These are phyloP conservation scores for Falciphora oryzae DNA, from an alignment of 2,329 filamentous ascomycete species.

Conservation along the genomic window DNA sequence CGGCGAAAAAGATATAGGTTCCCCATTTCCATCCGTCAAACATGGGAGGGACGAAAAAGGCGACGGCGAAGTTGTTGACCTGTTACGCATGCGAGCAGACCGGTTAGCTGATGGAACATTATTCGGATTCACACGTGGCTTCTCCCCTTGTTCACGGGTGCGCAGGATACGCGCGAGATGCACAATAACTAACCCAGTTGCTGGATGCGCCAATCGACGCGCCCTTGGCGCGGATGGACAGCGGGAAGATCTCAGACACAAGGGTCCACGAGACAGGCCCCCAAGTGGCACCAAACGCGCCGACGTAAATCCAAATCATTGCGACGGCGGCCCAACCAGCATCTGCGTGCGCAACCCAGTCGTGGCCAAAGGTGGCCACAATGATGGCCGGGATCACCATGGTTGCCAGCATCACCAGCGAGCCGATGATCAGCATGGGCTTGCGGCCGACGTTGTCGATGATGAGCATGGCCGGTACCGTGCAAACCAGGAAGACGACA, in stretches of 20 bases:
- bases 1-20: slow-evolving; percentile 53
- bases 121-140: background rate
- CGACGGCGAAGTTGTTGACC: slow-evolving; percentile 40
- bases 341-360: slow-evolving; percentile 49
- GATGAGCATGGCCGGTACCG: slow-evolving; percentile 15
- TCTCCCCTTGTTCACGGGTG: too few relatives aligned
- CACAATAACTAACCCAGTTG: slow-evolving; percentile 28
- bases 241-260: slow-evolving; percentile 31
- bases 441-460: slow-evolving; percentile 15
- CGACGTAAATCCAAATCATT: slow-evolving; percentile 70
- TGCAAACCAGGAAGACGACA: slow-evolving; percentile 39
- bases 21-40: slow-evolving; percentile 37
- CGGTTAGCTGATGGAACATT: background rate
- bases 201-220: slow-evolving; percentile 35
- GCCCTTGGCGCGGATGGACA: slow-evolving; percentile 32
- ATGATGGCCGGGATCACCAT: background rate
- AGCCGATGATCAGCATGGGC: slow-evolving; percentile 17
- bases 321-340: slow-evolving; percentile 64
- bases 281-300: slow-evolving; percentile 26
- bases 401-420: slow-evolving; percentile 1
- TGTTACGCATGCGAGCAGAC: background rate
- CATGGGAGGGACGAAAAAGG: slow-evolving; percentile 39
- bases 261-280: slow-evolving; percentile 20
- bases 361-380: slow-evolving; percentile 49
- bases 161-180: too few relatives aligned